Evolutionary conservation across 1,284 basidiomycete genomes (phyloP), one percentile per base, ranked within the genome.

Genomic region (Ganoderma boninense): DNA sequence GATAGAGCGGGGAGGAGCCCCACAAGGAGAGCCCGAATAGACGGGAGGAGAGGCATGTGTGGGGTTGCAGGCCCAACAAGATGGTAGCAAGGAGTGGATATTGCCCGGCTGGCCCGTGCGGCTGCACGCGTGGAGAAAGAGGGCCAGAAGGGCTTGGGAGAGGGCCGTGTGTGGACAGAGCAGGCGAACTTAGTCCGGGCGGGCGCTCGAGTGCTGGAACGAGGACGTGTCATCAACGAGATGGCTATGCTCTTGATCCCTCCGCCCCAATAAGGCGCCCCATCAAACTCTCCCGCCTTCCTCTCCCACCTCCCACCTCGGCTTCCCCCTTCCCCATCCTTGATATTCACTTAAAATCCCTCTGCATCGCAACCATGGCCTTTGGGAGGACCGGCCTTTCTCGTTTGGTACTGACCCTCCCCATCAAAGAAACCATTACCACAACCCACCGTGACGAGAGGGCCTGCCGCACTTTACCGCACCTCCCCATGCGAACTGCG

Each of bases 401-500:
- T 35, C 54, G 18, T 16, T 57, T 57, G 35, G 54, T 57, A 35
- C 54, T 23, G 18, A 23, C 16, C 26, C 32, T 57, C 29, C 20
- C 76, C 67, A 5, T 66, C 44, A 16, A 69, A 68, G 2, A 56
- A 61, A 8, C 11, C 26, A 26, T 57, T 57, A 42, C 78, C 78
- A 80, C 2, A 23, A 49, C 11, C 16, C 46, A 52, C 29, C 29
- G 29, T 32, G 29, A 32, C 7, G 8, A 49, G 46, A 23, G n/a
- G 23, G 49, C 49, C 77, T 78, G 78, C 10, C 70, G 70, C 6
- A 75, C 73, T 7, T 66, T 32, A 0, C 13, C n/a, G 4, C 29
- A 38, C 38, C 38, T 38, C 38, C 38, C 38, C 40, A 23, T 14
- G 38, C n/a, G 38, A 57, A 23, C 56, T 40, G 59, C 59, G 59